phyloP scores from a whole-genome alignment of 306 rosid genomes.

The Inga laurina region DNA sequence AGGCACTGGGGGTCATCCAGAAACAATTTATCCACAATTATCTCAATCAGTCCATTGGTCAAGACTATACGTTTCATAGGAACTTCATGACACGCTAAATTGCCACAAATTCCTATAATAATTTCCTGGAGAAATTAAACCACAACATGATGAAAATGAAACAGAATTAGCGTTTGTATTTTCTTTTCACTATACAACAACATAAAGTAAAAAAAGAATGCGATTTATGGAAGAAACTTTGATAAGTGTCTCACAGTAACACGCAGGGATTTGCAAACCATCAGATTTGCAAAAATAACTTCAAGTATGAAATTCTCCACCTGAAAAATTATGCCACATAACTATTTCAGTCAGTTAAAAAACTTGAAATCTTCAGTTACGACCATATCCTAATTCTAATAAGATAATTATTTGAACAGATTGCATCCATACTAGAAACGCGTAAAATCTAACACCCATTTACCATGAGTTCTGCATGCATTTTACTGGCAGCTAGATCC shows the following conservation, averaged over 20 bases:
- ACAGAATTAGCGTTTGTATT: conserved; percentile 17
- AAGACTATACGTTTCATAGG: conserved; percentile 58
- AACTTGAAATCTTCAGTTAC: conserved; percentile 6
- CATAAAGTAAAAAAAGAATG: not conserved
- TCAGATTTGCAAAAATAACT: conserved; percentile 76
- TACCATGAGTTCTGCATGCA: conserved; percentile 94
- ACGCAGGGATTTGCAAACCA: conserved; percentile 65
- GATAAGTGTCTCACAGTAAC: conserved; percentile 58
- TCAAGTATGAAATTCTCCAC: conserved; percentile 83
- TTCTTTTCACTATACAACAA: conserved; percentile 2
- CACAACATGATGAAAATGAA: conserved; percentile 23
- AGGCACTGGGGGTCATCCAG: conserved; percentile 83
- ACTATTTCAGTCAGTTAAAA: conserved; percentile 15
- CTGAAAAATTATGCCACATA: conserved; percentile 43
- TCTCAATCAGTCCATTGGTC: conserved; percentile 60
- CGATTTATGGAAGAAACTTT: not conserved
- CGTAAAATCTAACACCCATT: conserved; percentile 13
- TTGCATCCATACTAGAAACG: not conserved
- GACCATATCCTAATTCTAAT: not conserved
- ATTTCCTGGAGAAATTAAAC: conserved; percentile 68
- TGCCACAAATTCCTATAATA: conserved; percentile 77
- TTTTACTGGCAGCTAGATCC: conserved; percentile 85
- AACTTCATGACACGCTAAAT: conserved; percentile 86
- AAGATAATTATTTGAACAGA: conserved; percentile 1
- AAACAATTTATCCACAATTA: conserved; percentile 63